Conservation (phyloP, 345 rosid species). For the Erysimum cheiranthoides region DNA sequence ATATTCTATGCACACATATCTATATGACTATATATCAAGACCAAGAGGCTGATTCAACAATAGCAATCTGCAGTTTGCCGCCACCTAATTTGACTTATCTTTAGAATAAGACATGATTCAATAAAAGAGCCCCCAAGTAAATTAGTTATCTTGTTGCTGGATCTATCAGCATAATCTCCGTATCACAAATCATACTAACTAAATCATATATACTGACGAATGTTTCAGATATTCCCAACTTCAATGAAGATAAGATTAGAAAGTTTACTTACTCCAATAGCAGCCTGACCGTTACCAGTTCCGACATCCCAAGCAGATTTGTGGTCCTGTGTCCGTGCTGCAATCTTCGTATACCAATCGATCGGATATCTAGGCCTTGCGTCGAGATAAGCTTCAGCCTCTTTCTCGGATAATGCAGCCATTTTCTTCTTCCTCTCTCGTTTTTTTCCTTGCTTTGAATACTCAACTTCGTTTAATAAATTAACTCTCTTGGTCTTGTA, state of each 20-base stretch:
- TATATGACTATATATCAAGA: neutral
- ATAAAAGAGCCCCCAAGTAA: neutral
- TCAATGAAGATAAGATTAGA: neutral
- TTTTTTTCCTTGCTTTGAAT: neutral
- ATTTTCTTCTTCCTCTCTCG: constrained; percentile 12
- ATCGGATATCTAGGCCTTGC: constrained; percentile 44
- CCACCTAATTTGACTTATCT: constrained; percentile 31
- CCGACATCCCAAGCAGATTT: constrained; percentile 45
- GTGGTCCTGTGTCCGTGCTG: constrained; percentile 34
- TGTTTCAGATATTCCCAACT: neutral
- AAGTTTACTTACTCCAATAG: constrained; percentile 38
- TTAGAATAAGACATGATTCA: constrained; percentile 1
- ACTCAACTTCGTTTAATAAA: neutral
- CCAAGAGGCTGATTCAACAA: constrained; percentile 1
- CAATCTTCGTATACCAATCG: constrained; percentile 42
- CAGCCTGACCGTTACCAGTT: constrained; percentile 45
- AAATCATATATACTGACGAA: neutral
- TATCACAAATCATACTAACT: constrained; percentile 7
- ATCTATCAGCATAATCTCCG: neutral
- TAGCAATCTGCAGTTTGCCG: neutral
- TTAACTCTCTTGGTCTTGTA: neutral
- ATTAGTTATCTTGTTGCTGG: neutral
- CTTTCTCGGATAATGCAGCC: constrained; percentile 45
- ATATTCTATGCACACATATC: neutral
- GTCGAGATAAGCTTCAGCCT: constrained; percentile 40